These are phyloP conservation scores for Diutina neorugosa DNA, from an alignment of 1,139 yeast genomes.

Conservation along the genomic window DNA sequence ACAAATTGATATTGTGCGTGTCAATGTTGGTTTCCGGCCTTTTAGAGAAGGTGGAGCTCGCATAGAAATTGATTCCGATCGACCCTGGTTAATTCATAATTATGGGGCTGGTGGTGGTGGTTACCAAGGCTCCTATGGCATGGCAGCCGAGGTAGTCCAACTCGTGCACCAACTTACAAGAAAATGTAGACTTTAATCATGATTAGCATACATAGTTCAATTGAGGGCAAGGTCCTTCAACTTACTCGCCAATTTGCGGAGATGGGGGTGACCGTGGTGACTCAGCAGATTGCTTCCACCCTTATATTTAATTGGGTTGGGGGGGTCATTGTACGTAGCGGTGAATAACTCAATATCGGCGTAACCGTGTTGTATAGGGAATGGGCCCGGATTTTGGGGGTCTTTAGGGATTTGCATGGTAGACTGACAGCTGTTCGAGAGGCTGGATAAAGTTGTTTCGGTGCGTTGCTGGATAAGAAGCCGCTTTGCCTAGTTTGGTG, in stretches of 20 bases:
- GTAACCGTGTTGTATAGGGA: constrained; percentile 23
- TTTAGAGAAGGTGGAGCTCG: constrained; percentile 33
- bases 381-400: constrained; percentile 19
- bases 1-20: constrained; percentile 20
- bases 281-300: not conserved
- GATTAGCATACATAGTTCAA: not conserved
- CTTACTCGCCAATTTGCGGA: not conserved
- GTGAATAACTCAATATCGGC: constrained; percentile 19
- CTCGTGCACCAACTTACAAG: not conserved
- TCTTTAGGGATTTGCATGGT: constrained; percentile 18
- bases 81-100: constrained; percentile 30
- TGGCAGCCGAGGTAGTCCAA: constrained; percentile 21
- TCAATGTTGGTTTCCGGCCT: constrained; percentile 38
- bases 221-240: constrained; percentile 1
- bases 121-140: constrained; percentile 34
- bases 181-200: not conserved
- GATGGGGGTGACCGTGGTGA: constrained; percentile 1
- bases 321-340: constrained; percentile 22
- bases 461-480: not conserved
- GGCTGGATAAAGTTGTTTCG: not conserved
- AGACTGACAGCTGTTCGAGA: too few relatives aligned
- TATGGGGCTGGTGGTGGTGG: constrained; percentile 40
- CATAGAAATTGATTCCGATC: constrained; percentile 23
- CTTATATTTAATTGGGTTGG: constrained; percentile 9
- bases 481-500: too few relatives aligned